These are phyloP conservation scores for Aspergillus quadricinctus DNA, from an alignment of 2,329 filamentous ascomycete species.

Conservation along the genomic window DNA sequence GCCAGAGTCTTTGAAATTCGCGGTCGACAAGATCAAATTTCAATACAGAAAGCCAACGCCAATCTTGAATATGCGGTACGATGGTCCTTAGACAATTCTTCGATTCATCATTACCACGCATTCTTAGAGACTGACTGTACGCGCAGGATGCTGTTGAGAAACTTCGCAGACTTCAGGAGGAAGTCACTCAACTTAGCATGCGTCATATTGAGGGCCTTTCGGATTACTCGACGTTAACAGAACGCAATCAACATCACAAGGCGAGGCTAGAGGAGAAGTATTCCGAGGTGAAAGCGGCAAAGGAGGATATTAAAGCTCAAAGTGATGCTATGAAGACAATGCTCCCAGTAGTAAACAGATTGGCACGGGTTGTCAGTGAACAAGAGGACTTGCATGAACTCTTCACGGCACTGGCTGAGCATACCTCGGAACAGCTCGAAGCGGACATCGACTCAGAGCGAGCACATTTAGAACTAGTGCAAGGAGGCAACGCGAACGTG, in stretches of 20 bases:
- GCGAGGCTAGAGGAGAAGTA: conserved; percentile 40
- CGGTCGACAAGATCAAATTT: conserved; percentile 52
- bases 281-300: conserved; percentile 36
- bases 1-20: conserved; percentile 49
- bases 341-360: conserved; percentile 12
- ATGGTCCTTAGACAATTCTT: conserved; percentile 1
- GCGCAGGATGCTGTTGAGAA: conserved; percentile 54
- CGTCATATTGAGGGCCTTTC: conserved; percentile 75
- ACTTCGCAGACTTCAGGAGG: conserved; percentile 59
- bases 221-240: conserved; percentile 66
- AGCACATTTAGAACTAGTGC: conserved; percentile 73
- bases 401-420: conserved; percentile 46
- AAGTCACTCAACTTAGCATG: conserved; percentile 65
- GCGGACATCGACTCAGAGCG: conserved; percentile 69
- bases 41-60: conserved; percentile 54
- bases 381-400: conserved; percentile 30
- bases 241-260: conserved; percentile 59
- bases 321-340: conserved; percentile 14
- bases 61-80: conserved; percentile 54
- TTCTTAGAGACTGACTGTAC: not conserved
- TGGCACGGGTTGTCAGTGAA: conserved; percentile 7
- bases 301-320: conserved; percentile 31
- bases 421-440: conserved; percentile 61
- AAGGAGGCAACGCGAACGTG: conserved; percentile 69
- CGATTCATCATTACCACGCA: conserved; percentile 1